A percentile compares a stretch with the other conserved stretches of the same genome.
These are phyloP conservation scores for Astrephomene gubernaculifera DNA, from an alignment of 139 green algal genomes.

Conservation along the genomic window DNA sequence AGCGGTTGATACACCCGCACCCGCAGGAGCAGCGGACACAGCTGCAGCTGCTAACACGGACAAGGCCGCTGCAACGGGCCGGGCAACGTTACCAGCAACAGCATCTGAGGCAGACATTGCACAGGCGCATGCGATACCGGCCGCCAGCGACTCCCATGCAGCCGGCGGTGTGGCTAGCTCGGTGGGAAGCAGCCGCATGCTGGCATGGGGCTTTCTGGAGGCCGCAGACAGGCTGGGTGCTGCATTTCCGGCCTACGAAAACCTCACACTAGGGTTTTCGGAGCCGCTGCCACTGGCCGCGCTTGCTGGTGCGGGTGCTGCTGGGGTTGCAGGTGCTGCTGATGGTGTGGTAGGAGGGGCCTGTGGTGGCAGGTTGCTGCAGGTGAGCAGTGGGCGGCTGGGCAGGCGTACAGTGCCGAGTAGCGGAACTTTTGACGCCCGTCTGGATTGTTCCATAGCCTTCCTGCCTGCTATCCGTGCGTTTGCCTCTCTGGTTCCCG, in stretches of 20 bases:
- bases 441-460: too few species aligned
- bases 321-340: not conserved
- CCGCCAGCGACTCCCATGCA: conserved; percentile 20
- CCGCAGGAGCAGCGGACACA: too few species aligned
- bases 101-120: not conserved
- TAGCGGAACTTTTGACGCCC: too few species aligned
- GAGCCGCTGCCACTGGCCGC: conserved; percentile 28
- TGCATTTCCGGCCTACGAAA: not conserved
- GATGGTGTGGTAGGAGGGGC: not conserved
- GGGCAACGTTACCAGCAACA: not conserved
- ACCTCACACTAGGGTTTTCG: conserved; percentile 14
- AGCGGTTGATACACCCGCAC: not conserved
- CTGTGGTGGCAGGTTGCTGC: not conserved
- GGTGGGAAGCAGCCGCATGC: conserved; percentile 31
- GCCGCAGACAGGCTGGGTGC: not conserved
- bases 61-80: too few species aligned
- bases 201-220: conserved; percentile 30
- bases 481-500: too few species aligned
- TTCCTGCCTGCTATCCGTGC: too few species aligned
- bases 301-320: not conserved
- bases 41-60: too few species aligned
- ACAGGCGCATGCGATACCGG: not conserved
- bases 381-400: too few species aligned
- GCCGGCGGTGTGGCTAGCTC: conserved; percentile 27
- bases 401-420: too few species aligned